A percentile compares a stretch with the other conserved stretches of the same genome.
Evolutionary conservation across 2,329 filamentous ascomycete genomes (phyloP).

Genomic region (Colletotrichum sp.): DNA sequence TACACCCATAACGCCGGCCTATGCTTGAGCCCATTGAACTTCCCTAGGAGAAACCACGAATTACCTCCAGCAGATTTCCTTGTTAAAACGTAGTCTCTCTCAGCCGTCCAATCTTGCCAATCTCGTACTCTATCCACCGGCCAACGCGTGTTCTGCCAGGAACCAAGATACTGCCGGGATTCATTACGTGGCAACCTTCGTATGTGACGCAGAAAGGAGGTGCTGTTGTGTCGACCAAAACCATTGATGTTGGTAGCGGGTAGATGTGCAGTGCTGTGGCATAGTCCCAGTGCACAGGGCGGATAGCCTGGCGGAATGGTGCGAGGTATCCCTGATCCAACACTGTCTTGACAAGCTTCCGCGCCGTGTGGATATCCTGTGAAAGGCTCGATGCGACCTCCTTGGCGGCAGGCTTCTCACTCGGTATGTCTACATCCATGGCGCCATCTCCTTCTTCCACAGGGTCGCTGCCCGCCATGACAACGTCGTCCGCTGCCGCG

Average conservation of each 20-base stretch:
- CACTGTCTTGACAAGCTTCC: constrained; percentile 87
- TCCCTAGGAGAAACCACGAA: not conserved
- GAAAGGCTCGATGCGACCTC: constrained; percentile 32
- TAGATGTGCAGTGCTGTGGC: constrained; percentile 80
- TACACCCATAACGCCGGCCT: not conserved
- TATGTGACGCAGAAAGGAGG: constrained; percentile 89
- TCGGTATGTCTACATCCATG: constrained; percentile 51
- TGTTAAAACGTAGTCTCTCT: constrained; percentile 65
- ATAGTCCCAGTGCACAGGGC: constrained; percentile 92
- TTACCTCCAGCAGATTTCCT: not conserved
- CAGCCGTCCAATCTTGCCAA: constrained; percentile 66
- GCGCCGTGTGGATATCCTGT: constrained; percentile 64
- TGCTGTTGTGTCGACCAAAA: constrained; percentile 82
- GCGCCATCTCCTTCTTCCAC: constrained; percentile 26
- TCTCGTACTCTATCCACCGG: constrained; percentile 88
- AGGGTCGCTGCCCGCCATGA: constrained; percentile 34
- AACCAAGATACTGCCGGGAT: constrained; percentile 80
- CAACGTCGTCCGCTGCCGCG: constrained; percentile 28
- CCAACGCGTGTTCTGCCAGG: constrained; percentile 71
- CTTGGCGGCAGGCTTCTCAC: constrained; percentile 5
- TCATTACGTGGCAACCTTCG: constrained; percentile 95
- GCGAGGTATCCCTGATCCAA: constrained; percentile 89
- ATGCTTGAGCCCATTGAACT: not conserved
- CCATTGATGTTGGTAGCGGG: constrained; percentile 83
- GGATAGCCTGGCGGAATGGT: constrained; percentile 80